Conservation (phyloP, 768 basidiomycete genomes). For the Pulveroboletus ravenelii region DNA sequence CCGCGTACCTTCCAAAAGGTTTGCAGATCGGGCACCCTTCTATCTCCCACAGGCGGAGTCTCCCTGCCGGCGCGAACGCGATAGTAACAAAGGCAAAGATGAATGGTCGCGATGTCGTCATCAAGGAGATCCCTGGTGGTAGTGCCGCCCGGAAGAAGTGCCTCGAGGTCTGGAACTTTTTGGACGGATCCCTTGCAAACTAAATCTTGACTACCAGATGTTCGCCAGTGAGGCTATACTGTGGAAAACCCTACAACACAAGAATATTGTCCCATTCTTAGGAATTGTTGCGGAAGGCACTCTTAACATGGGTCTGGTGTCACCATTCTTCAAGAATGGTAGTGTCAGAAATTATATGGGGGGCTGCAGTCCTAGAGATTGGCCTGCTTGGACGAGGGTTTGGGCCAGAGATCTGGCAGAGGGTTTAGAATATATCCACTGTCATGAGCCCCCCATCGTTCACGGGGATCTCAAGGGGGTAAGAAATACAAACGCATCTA, state of each 20-base stretch:
- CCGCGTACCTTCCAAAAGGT: constrained; percentile 17
- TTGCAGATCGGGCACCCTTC: constrained; percentile 10
- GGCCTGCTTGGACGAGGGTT: constrained; percentile 3
- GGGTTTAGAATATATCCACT: constrained; percentile 24
- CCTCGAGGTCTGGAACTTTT: constrained; percentile 10
- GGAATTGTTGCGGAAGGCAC: constrained; percentile 13
- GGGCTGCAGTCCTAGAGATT: background rate
- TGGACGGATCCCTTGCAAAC: background rate
- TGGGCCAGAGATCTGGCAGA: constrained; percentile 17
- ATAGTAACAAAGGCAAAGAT: constrained; percentile 16
- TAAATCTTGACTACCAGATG: constrained; percentile 9
- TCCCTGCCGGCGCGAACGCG: constrained; percentile 18
- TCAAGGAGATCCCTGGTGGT: constrained; percentile 21
- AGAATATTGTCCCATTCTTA: constrained; percentile 25
- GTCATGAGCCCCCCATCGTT: constrained; percentile 26
- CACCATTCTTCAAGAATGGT: constrained; percentile 20
- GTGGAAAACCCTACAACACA: constrained; percentile 24
- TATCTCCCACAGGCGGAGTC: background rate
- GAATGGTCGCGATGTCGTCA: constrained; percentile 13
- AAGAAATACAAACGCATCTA: constrained; percentile 5
- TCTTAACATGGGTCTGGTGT: constrained; percentile 19
- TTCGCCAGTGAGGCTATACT: constrained; percentile 27
- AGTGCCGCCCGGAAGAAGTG: background rate
- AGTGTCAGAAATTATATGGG: constrained; percentile 12
- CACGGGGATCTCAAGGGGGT: constrained; percentile 41